Evolutionary conservation across 768 basidiomycete species (phyloP).

Genomic region (Pulveroboletus sp.): DNA sequence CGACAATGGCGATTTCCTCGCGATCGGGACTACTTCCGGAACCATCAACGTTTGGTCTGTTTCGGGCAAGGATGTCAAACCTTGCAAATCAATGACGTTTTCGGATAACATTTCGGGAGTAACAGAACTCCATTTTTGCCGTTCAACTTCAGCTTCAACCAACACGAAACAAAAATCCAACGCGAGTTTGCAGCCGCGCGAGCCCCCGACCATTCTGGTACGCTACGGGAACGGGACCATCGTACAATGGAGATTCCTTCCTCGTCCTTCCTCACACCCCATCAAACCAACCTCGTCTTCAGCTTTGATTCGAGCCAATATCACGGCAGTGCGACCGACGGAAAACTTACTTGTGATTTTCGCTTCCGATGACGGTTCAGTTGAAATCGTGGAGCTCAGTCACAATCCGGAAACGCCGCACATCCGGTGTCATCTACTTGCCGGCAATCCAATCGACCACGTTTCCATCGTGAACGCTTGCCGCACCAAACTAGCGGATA

Average conservation of each 20-base stretch:
- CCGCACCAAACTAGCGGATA: slow-evolving; percentile 47
- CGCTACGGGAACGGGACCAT: slow-evolving; percentile 59
- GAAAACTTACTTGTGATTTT: slow-evolving; percentile 53
- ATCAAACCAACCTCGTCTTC: slow-evolving; percentile 44
- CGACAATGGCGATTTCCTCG: slow-evolving; percentile 55
- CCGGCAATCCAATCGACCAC: slow-evolving; percentile 55
- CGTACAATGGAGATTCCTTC: slow-evolving; percentile 45
- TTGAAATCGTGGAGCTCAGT: slow-evolving; percentile 57
- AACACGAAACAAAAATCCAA: slow-evolving; percentile 16
- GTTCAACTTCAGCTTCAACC: slow-evolving; percentile 2
- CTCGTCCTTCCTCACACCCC: slow-evolving; percentile 24
- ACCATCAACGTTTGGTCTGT: slow-evolving; percentile 62
- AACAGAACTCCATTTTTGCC: slow-evolving; percentile 49
- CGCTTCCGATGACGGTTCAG: slow-evolving; percentile 58
- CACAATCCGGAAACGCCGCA: slow-evolving; percentile 40
- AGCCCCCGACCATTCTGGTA: slow-evolving; percentile 36
- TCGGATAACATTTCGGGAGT: slow-evolving; percentile 46
- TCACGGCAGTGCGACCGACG: slow-evolving; percentile 47
- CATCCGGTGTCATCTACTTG: slow-evolving; percentile 47
- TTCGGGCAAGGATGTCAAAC: slow-evolving; percentile 34
- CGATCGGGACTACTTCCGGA: slow-evolving; percentile 69
- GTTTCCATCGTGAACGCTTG: slow-evolving; percentile 54
- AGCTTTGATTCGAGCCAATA: slow-evolving; percentile 43
- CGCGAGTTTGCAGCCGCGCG: slow-evolving; percentile 10
- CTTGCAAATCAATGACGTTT: slow-evolving; percentile 40